Percentiles rank a stretch among this genome's conserved stretches.
These are phyloP conservation scores for Vitis cinerea DNA, from an alignment of 164 flowering plant genomes.

Conservation along the genomic window DNA sequence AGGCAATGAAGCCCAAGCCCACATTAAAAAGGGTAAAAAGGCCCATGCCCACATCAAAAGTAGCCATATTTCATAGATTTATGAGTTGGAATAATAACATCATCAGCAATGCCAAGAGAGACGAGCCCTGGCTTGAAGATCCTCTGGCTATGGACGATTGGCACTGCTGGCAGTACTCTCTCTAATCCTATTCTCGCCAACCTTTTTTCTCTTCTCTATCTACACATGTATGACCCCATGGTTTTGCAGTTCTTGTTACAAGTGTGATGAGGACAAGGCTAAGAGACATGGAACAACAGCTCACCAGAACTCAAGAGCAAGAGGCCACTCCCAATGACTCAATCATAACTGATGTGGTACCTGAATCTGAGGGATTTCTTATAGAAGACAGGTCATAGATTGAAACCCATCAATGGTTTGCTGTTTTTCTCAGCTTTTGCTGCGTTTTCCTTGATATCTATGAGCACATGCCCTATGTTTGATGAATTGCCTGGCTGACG, in stretches of 20 bases:
- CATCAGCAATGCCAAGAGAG: slow-evolving; percentile 30
- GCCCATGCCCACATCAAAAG: neutral
- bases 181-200: neutral
- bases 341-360: slow-evolving; percentile 6
- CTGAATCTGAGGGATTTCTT: slow-evolving; percentile 14
- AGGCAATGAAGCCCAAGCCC: too few relatives aligned
- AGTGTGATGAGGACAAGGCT: slow-evolving; percentile 47
- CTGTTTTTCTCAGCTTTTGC: neutral
- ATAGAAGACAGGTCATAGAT: slow-evolving; percentile 17
- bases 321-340: slow-evolving; percentile 12
- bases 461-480: slow-evolving; percentile 16
- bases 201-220: neutral
- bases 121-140: slow-evolving; percentile 68
- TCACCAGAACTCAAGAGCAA: slow-evolving; percentile 32
- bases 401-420: neutral
- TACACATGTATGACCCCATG: neutral
- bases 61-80: too few relatives aligned
- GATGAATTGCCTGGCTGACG: slow-evolving; percentile 18
- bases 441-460: neutral
- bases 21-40: neutral
- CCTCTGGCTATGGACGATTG: slow-evolving; percentile 74
- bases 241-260: slow-evolving; percentile 48
- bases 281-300: slow-evolving; percentile 52
- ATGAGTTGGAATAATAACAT: too few relatives aligned
- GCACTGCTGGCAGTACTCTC: slow-evolving; percentile 59